A percentile compares a stretch with the other conserved stretches of the same genome.
phyloP scores from a whole-genome alignment of 1,284 basidiomycete genomes.

The Pyrrhoderma noxium region DNA sequence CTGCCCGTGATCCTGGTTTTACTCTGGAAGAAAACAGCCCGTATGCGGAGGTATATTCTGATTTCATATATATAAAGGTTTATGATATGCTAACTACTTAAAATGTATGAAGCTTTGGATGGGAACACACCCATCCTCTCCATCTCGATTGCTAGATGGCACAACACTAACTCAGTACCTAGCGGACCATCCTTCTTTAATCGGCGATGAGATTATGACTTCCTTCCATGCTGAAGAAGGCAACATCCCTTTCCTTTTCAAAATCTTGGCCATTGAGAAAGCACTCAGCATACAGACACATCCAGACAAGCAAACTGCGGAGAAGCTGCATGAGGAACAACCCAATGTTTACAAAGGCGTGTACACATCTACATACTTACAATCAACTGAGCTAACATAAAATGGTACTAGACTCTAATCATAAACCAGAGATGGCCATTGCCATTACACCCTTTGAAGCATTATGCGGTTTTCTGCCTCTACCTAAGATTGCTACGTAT shows the following conservation, averaged over 20 bases:
- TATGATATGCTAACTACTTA: slow-evolving; percentile 1
- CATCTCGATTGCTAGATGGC: slow-evolving; percentile 54
- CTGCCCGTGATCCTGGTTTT: slow-evolving; percentile 31
- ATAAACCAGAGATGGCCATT: slow-evolving; percentile 98
- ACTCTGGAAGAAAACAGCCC: slow-evolving; percentile 37
- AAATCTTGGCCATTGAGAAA: slow-evolving; percentile 89
- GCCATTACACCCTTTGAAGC: slow-evolving; percentile 89
- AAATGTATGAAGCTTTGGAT: slow-evolving; percentile 90
- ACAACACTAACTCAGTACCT: slow-evolving; percentile 56
- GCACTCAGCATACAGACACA: slow-evolving; percentile 97
- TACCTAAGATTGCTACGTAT: slow-evolving; percentile 61
- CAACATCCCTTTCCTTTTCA: slow-evolving; percentile 89
- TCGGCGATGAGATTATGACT: slow-evolving; percentile 56
- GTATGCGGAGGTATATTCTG: slow-evolving; percentile 52
- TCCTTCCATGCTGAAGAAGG: slow-evolving; percentile 60
- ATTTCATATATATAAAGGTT: not conserved
- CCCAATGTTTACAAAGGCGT: slow-evolving; percentile 88
- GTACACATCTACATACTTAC: slow-evolving; percentile 19
- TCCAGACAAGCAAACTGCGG: slow-evolving; percentile 87
- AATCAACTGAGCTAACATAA: not conserved
- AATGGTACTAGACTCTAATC: slow-evolving; percentile 65
- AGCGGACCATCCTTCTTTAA: slow-evolving; percentile 55
- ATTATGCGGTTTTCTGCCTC: slow-evolving; percentile 86
- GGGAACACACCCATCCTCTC: slow-evolving; percentile 92
- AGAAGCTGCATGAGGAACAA: slow-evolving; percentile 64